Base-by-base conservation (phyloP, 2,329 filamentous ascomycete species). In the Aureobasidium subglaciale region DNA sequence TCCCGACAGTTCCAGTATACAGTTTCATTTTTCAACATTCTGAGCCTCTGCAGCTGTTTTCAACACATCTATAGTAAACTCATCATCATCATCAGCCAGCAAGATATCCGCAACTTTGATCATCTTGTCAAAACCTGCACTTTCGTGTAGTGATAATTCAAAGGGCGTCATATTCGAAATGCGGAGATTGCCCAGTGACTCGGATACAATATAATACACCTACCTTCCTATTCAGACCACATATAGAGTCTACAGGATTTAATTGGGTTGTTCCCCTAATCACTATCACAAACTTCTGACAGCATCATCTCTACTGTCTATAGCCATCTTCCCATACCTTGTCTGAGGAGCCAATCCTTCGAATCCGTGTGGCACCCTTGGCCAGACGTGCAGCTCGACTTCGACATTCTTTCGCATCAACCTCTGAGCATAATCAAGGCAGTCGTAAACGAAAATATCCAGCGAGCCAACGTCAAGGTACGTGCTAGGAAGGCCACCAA, bases 391-490 rank as follows among this genome's bases (percentile, higher is more conserved):
- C 38, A 76, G 59, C 59, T 78, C 73, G 5, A 66, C 64, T 29
- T 67, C 64, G n/a, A 75, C 71, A 20, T 73, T 73, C 11, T 67
- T 69, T n/a, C 64, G 67, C 57, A 70, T 71, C 30, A 78, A 60
- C 49, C 64, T 68, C 22, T 60, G 63, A 13, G 72, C 74, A 61
- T 71, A 77, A 20, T 65, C 64, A 16, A 77, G 56, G 43, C 64
- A 65, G 57, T 77, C 69, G 13, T 75, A 70, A 3, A 72, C 65
- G 58, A 77, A 76, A 27, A 73, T 63, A 61, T 78, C 75, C 34
- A 73, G 62, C 5, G 69, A 65, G 0, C 75, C 74, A 5, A 73
- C 68, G 46, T 74, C 71, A 29, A 79, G 71, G 57, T 75, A 78
- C 0, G 71, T 65, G 1, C 70, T 65, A 15, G 76, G 75, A 27